Base-by-base conservation (phyloP, 371 early-diverging fungal species). In the Lichtheimia ramosa region DNA sequence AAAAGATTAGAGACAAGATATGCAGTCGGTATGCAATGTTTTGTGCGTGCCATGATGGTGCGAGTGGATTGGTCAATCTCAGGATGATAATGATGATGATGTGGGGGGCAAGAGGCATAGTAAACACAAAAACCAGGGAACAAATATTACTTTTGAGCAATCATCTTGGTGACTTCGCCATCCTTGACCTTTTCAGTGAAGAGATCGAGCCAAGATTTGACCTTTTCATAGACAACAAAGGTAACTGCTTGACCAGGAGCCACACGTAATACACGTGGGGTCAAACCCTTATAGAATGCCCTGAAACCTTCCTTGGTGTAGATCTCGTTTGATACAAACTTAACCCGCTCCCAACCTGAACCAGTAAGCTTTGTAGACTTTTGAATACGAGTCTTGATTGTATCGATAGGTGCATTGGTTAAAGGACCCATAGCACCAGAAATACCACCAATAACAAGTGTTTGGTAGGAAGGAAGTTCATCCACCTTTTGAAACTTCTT, bases 301-400 rank as follows among this genome's bases (percentile, higher is more conserved):
- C 72, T 71, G 69, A 83, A 89, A 12, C 98, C 98, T 78, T 97
- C 97, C 69, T 93, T 94, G 66, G 54, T 54, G 5, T 48, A 16
- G 21, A 62, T 62, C 12, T 66, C 56, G 12, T 55, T 51, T 20
- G 58, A 62, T 7, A 66, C 66, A 5, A 78, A 70, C 62, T 82
- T 82, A 77, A 96, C 91, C 15, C 95, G 88, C 40, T 79, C 74
- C 87, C 89, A 94, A 20, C 93, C 95, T 16, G 83, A 81, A 63
- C 95, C 89, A 27, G 84, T 77, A 34, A 34, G 34, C 21, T 85
- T 83, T 23, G 87, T 85, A 1, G 89, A 86, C 75, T 82, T 92
- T 74, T 98, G 98, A 65, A 98, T 93, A 76, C 98, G 92, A 6
- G 98, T 98, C 83, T 98, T 98, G 76, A 98, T 96, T 34, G 96